Conservation (phyloP, 768 basidiomycete species). For the Saitozyma podzolica region DNA sequence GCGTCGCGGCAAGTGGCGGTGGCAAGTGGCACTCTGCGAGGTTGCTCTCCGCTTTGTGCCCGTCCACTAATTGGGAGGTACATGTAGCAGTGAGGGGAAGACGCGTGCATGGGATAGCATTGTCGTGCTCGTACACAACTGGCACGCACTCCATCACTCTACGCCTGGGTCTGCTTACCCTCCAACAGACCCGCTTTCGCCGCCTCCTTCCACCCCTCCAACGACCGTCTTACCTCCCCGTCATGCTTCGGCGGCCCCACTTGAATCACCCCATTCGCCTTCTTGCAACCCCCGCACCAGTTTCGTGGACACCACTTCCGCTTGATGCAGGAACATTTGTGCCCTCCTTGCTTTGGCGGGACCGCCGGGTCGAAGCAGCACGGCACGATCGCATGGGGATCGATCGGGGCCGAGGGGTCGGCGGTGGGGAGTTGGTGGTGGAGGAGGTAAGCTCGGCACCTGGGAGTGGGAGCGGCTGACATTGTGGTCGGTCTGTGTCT, state of each 20-base stretch:
- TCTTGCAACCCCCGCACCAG: conserved; percentile 21
- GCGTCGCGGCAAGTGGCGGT: too few relatives aligned
- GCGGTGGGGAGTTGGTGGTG: conserved; percentile 12
- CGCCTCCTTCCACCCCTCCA: conserved; percentile 1
- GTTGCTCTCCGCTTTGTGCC: too few relatives aligned
- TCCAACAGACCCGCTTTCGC: background rate
- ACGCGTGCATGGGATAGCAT: too few relatives aligned
- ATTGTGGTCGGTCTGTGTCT: background rate
- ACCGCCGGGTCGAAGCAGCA: conserved; percentile 18
- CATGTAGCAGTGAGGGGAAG: too few relatives aligned
- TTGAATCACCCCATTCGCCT: conserved; percentile 6
- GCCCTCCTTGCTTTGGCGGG: background rate
- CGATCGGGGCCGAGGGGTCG: conserved; percentile 6
- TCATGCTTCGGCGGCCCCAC: background rate
- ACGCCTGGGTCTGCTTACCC: too few relatives aligned
- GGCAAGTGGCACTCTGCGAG: too few relatives aligned
- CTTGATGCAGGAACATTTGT: conserved; percentile 6
- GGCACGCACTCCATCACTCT: too few relatives aligned
- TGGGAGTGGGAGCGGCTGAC: conserved; percentile 4
- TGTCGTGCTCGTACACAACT: too few relatives aligned
- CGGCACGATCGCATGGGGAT: conserved; percentile 20
- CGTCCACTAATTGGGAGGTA: too few relatives aligned
- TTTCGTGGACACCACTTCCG: conserved; percentile 14
- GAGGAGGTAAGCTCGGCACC: conserved; percentile 20
- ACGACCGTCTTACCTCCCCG: conserved; percentile 1